Percentiles rank a stretch among this genome's conserved stretches.
Conservation (phyloP, 1,139 yeast species). For the Debaryomyces subglobosus region DNA sequence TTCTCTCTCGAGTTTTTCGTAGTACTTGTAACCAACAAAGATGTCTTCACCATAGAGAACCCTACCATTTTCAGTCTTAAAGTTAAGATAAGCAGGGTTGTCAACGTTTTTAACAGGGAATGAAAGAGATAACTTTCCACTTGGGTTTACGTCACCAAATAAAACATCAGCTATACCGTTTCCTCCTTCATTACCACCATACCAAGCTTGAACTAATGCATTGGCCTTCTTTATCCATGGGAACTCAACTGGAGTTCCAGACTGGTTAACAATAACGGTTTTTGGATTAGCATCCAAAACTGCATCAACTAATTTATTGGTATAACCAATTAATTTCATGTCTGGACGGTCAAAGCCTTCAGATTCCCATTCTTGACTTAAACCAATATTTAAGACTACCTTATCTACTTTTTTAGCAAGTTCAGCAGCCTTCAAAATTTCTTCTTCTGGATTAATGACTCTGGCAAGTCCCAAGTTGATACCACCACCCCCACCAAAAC, state of each 20-base stretch:
- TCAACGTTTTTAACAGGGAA: slow-evolving; percentile 27
- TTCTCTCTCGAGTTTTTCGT: slow-evolving; percentile 23
- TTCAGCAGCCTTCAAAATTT: slow-evolving; percentile 30
- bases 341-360: slow-evolving; percentile 40
- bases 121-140: slow-evolving; percentile 29
- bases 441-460: slow-evolving; percentile 25
- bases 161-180: slow-evolving; percentile 32
- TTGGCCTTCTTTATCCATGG: slow-evolving; percentile 57
- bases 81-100: slow-evolving; percentile 28
- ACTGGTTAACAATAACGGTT: slow-evolving; percentile 57
- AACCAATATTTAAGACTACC: slow-evolving; percentile 47
- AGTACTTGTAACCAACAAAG: slow-evolving; percentile 30
- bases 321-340: slow-evolving; percentile 49
- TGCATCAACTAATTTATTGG: slow-evolving; percentile 49
- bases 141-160: slow-evolving; percentile 31
- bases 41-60: slow-evolving; percentile 32
- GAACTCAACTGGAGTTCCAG: slow-evolving; percentile 65
- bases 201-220: slow-evolving; percentile 54
- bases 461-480: slow-evolving; percentile 32
- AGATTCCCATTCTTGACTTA: slow-evolving; percentile 41
- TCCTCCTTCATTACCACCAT: slow-evolving; percentile 37
- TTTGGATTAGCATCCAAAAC: slow-evolving; percentile 53
- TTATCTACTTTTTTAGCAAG: slow-evolving; percentile 36
- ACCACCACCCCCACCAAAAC: slow-evolving; percentile 29
- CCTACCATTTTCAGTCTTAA: slow-evolving; percentile 24